phyloP scores from a whole-genome alignment of 2,329 filamentous ascomycete species.

The Hortaea werneckii region DNA sequence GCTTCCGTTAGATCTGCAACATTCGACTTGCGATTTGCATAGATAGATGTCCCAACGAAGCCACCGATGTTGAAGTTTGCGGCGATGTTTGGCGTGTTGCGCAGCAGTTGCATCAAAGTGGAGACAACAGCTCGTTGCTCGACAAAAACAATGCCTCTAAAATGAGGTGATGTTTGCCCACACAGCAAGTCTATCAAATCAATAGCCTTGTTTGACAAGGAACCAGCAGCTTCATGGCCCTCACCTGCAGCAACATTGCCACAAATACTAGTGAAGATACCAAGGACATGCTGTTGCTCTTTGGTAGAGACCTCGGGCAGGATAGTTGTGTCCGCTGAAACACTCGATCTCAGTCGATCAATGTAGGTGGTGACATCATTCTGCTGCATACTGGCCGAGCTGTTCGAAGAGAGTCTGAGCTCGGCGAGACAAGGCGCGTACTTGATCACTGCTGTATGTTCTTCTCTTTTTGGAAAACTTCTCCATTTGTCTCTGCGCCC shows the following conservation, averaged over 20 bases:
- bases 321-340: conserved; percentile 5
- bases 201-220: conserved; percentile 10
- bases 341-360: conserved; percentile 15
- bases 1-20: conserved; percentile 41
- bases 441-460: conserved; percentile 31
- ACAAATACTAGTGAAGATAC: conserved; percentile 6
- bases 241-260: neutral
- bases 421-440: conserved; percentile 25
- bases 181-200: conserved; percentile 14
- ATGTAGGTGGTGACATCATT: conserved; percentile 31
- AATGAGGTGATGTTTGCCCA: conserved; percentile 9
- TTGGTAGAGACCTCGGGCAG: conserved; percentile 22
- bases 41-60: conserved; percentile 44
- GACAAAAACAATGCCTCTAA: conserved; percentile 38
- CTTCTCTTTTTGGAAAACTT: conserved; percentile 22
- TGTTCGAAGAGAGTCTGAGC: conserved; percentile 26
- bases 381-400: conserved; percentile 28
- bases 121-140: conserved; percentile 36
- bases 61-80: conserved; percentile 33
- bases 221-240: too few relatives aligned
- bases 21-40: conserved; percentile 32
- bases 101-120: conserved; percentile 25
- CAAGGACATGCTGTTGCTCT: conserved; percentile 24
- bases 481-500: conserved; percentile 13
- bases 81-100: conserved; percentile 14